Evolutionary conservation across 225 moss, liverwort and hornwort species (phyloP).

Genomic region (Marchantia paleacea): DNA sequence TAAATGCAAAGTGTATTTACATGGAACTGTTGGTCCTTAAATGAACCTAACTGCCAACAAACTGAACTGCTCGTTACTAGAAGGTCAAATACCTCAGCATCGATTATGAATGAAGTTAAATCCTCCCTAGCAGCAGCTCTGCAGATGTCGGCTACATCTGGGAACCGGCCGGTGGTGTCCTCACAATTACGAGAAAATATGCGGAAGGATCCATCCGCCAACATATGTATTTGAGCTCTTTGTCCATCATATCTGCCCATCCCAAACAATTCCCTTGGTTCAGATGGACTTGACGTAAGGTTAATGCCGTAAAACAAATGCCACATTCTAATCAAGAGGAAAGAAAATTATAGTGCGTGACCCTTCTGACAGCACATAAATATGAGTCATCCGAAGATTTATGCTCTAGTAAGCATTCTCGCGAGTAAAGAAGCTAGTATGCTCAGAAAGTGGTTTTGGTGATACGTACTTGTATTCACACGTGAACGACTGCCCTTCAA

Average conservation of each 20-base stretch:
- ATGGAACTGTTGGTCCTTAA: background rate
- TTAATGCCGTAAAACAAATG: too few relatives aligned
- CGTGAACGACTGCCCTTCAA: conserved; percentile 72
- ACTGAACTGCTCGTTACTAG: background rate
- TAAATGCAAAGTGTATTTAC: background rate
- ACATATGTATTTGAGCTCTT: conserved; percentile 84
- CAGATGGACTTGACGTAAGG: background rate
- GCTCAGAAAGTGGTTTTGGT: background rate
- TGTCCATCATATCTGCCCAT: conserved; percentile 77
- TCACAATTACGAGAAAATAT: conserved; percentile 82
- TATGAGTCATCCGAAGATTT: too few relatives aligned
- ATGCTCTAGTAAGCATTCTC: background rate
- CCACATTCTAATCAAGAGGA: background rate
- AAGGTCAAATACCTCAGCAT: conserved; percentile 61
- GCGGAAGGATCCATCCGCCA: conserved; percentile 61
- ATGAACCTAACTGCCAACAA: background rate
- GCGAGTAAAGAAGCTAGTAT: background rate
- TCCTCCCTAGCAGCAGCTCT: conserved; percentile 56
- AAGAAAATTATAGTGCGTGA: background rate
- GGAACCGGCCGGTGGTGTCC: conserved; percentile 74
- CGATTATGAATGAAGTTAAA: conserved; percentile 70
- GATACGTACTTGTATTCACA: conserved; percentile 81
- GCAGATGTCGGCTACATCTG: conserved; percentile 69
- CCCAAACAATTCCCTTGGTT: background rate
- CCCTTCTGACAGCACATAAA: background rate